Base-by-base conservation (phyloP, 2,329 filamentous ascomycete genomes). In the Fusarium sp. region DNA sequence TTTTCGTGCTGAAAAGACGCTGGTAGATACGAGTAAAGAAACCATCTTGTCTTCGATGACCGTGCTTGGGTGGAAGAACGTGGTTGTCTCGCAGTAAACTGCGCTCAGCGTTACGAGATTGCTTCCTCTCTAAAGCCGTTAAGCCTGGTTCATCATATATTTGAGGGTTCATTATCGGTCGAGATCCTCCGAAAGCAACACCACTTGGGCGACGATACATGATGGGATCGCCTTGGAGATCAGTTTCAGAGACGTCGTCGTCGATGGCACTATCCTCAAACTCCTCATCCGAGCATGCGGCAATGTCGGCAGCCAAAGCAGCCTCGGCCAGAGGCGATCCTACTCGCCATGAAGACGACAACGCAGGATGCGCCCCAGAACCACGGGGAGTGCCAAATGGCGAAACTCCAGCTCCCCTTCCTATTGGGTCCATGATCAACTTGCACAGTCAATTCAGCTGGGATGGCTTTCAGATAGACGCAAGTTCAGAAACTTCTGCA, bases 121-220 rank as follows among this genome's bases (percentile, higher is more conserved):
- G 84, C 73, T 86, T 85, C 68, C 83, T 82, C 75, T 91, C 89
- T 10, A 83, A 76, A 49, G 83, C 82, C 16, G 86, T 89, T 59
- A 90, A 78, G 50, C 81, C 76, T 5, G 84, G 80, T 49, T 86
- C 84, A 20, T 83, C 82, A 16, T 81, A 63, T 12, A 77, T 77
- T 49, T 85, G 83, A 7, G 89, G 88, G 27, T 93, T 86, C 62
- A 97, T 85, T 7, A 91, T 87, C 5, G 91, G 90, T 56, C 93
- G 86, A 2, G 89, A 86, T 25, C 90, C 90, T 14, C 91, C 92
- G 63, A 88, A 92, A 30, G 91, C 90, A 45, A 96, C 90, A 76
- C 90, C 92, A 71, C 89, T 92, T 2, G 93, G 93, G 47, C 93
- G 88, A 58, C 92, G 89, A 81, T 96, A 97, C 72, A 85, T 85